phyloP scores from a whole-genome alignment of 2,329 filamentous ascomycete species.

The Stachybotrys echinatus region DNA sequence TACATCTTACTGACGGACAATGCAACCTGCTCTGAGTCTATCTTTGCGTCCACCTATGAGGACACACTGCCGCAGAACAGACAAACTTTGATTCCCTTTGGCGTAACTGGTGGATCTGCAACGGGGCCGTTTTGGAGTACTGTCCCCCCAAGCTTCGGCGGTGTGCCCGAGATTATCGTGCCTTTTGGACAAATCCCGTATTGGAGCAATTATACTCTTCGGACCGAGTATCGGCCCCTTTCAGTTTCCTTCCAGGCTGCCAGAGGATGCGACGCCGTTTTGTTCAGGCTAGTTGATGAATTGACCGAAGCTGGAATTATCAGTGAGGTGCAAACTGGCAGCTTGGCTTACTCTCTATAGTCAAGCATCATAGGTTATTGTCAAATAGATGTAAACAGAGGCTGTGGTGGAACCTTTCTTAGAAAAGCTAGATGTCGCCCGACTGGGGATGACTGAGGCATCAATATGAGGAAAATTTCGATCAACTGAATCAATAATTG shows the following conservation, averaged over 20 bases:
- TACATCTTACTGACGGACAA: neutral
- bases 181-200: conserved; percentile 1
- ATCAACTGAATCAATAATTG: no score
- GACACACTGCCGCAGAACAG: neutral
- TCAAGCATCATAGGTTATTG: no score
- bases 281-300: conserved; percentile 1
- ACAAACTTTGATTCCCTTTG: neutral
- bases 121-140: conserved; percentile 1
- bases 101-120: neutral
- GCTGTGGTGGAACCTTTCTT: no score
- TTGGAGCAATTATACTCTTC: conserved; percentile 1
- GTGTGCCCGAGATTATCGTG: conserved; percentile 1
- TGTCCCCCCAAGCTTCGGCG: neutral
- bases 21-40: conserved; percentile 1
- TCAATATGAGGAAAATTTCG: no score
- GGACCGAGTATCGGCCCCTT: neutral
- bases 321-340: neutral
- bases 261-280: conserved; percentile 1
- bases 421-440: no score
- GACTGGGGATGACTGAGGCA: no score
- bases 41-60: neutral
- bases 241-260: conserved; percentile 2
- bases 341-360: neutral
- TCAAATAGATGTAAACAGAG: no score
- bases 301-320: conserved; percentile 1